Percentiles rank a stretch among this genome's conserved stretches.
Evolutionary conservation across 2,329 filamentous ascomycete species (phyloP).

Genomic region (Diaporthe sp.): DNA sequence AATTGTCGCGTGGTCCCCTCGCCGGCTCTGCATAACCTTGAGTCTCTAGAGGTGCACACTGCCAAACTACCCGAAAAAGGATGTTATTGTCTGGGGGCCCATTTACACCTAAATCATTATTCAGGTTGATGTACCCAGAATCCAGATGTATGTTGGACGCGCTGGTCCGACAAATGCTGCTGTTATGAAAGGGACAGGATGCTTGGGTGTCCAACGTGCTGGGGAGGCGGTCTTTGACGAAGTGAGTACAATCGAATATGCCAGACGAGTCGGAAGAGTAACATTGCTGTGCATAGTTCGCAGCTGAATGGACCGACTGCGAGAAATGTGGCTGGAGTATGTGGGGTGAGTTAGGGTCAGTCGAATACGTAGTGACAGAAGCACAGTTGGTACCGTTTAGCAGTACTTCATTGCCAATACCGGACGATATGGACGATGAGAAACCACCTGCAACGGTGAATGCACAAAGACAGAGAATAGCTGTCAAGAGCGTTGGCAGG

Average conservation of each 20-base stretch:
- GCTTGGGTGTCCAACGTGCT: slow-evolving; percentile 20
- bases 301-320: neutral
- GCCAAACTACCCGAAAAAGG: slow-evolving; percentile 1
- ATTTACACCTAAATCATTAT: slow-evolving; percentile 43
- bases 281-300: slow-evolving; percentile 39
- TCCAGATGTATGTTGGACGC: slow-evolving; percentile 36
- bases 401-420: slow-evolving; percentile 26
- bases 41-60: slow-evolving; percentile 30
- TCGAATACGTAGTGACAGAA: no score
- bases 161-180: slow-evolving; percentile 31
- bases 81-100: slow-evolving; percentile 37
- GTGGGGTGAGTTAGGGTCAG: neutral
- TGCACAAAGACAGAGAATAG: neutral
- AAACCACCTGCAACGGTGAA: slow-evolving; percentile 27
- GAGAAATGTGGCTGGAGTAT: neutral
- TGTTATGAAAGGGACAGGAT: slow-evolving; percentile 40
- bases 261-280: slow-evolving; percentile 35
- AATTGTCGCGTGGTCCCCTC: neutral
- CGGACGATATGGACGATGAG: slow-evolving; percentile 23
- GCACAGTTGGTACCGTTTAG: slow-evolving; percentile 34
- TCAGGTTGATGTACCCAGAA: slow-evolving; percentile 40
- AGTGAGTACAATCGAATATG: slow-evolving; percentile 4
- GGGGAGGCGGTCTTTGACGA: neutral
- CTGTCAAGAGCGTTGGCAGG: neutral
- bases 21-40: neutral